Conservation (phyloP, 2,329 filamentous ascomycete genomes). For the Penicillium brasilianum region DNA sequence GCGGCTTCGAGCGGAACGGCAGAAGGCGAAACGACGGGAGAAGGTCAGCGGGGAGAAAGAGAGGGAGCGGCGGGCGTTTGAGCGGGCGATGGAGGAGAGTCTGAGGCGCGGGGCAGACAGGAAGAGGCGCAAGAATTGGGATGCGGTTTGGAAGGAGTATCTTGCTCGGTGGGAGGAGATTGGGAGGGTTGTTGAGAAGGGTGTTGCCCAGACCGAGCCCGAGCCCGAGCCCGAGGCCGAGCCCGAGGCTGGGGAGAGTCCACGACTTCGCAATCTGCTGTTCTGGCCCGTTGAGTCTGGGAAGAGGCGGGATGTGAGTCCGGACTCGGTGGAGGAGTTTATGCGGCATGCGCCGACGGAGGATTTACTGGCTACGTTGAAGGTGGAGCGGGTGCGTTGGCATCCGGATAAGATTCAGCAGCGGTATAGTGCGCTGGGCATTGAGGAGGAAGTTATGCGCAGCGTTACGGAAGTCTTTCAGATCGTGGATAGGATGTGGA, state of each 20-base stretch:
- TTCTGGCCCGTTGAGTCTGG: constrained; percentile 77
- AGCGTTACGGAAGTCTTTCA: constrained; percentile 91
- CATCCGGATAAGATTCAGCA: constrained; percentile 98
- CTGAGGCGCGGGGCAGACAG: constrained; percentile 70
- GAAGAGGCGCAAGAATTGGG: constrained; percentile 51
- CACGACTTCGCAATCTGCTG: constrained; percentile 51
- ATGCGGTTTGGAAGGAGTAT: constrained; percentile 69
- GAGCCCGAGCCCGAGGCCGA: no score
- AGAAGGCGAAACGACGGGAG: constrained; percentile 52
- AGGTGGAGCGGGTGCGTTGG: constrained; percentile 88
- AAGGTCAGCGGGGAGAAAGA: constrained; percentile 38
- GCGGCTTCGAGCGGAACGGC: constrained; percentile 59
- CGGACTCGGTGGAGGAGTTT: constrained; percentile 70
- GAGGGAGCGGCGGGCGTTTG: constrained; percentile 51
- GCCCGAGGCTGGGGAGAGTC: no score
- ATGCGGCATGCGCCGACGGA: constrained; percentile 61
- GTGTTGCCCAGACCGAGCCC: constrained; percentile 1
- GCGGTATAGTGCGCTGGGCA: constrained; percentile 70
- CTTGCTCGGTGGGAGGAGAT: constrained; percentile 65
- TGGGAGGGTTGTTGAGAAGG: constrained; percentile 29
- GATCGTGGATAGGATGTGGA: constrained; percentile 82
- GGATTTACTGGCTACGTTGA: constrained; percentile 63
- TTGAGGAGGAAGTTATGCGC: constrained; percentile 74
- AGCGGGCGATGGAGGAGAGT: constrained; percentile 71
- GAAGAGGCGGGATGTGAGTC: constrained; percentile 60